Evolutionary conservation across 139 green algal genomes (phyloP).

Genomic region (Cymbomonas tetramitiformis): DNA sequence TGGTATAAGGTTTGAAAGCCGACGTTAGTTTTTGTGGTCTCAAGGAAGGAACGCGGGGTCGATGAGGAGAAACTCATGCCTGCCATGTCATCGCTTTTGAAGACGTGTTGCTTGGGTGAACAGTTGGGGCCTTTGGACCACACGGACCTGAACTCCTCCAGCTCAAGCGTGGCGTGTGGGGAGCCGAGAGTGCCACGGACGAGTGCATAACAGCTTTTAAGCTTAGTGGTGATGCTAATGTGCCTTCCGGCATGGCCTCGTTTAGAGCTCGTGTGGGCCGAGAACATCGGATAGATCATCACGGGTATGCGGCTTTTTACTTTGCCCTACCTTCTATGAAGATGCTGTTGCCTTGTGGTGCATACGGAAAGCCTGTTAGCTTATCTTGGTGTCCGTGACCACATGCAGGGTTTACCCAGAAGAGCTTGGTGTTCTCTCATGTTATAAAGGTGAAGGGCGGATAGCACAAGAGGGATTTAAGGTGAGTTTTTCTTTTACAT

Average conservation of each 20-base stretch:
- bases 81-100: no score
- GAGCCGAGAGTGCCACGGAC: constrained; percentile 8
- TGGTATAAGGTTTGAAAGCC: no score
- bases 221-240: constrained; percentile 76
- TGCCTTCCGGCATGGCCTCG: constrained; percentile 54
- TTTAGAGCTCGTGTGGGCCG: constrained; percentile 57
- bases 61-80: no score
- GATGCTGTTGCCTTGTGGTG: no score
- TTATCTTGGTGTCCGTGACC: no score
- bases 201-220: constrained; percentile 62
- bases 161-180: constrained; percentile 30
- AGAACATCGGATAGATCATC: background rate
- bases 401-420: constrained; percentile 49
- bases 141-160: constrained; percentile 75
- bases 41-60: no score
- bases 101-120: no score
- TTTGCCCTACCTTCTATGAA: no score
- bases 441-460: constrained; percentile 54
- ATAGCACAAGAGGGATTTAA: constrained; percentile 55
- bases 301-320: no score
- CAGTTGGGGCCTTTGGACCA: constrained; percentile 72
- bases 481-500: no score
- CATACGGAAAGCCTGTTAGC: no score
- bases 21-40: no score
- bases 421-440: constrained; percentile 56